Evolutionary conservation across 2,329 filamentous ascomycete genomes (phyloP).

Genomic region (Tolypocladium inflatum): DNA sequence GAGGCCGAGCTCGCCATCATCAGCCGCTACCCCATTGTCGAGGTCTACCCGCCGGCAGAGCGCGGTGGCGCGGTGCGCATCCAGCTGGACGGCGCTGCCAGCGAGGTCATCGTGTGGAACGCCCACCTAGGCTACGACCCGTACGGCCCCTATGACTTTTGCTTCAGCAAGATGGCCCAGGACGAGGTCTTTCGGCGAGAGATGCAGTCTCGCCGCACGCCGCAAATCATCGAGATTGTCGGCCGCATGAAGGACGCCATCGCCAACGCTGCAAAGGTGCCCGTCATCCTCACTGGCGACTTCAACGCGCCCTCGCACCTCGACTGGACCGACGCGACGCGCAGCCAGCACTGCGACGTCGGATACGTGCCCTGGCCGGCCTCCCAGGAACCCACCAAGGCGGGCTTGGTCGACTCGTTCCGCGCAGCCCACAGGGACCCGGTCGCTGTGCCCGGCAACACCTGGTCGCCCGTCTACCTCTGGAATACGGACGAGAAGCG

Average conservation of each 20-base stretch:
- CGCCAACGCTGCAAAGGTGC: slow-evolving; percentile 17
- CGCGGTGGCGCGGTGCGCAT: slow-evolving; percentile 22
- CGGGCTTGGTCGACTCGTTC: slow-evolving; percentile 30
- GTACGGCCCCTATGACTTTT: slow-evolving; percentile 34
- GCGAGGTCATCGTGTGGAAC: slow-evolving; percentile 24
- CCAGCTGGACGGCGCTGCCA: slow-evolving; percentile 19
- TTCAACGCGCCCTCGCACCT: slow-evolving; percentile 34
- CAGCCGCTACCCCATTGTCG: slow-evolving; percentile 28
- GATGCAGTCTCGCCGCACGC: slow-evolving; percentile 24
- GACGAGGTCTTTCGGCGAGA: slow-evolving; percentile 24
- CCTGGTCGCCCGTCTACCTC: slow-evolving; percentile 30
- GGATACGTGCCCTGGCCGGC: slow-evolving; percentile 27
- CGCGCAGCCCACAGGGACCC: slow-evolving; percentile 27
- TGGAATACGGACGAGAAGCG: slow-evolving; percentile 16
- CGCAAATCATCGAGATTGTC: slow-evolving; percentile 26
- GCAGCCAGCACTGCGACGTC: slow-evolving; percentile 25
- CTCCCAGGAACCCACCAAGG: slow-evolving; percentile 21
- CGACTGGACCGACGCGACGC: slow-evolving; percentile 25
- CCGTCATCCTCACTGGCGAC: slow-evolving; percentile 29
- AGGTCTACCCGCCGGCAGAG: slow-evolving; percentile 14
- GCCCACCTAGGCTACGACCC: slow-evolving; percentile 27
- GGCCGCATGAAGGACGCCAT: slow-evolving; percentile 21
- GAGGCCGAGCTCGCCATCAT: slow-evolving; percentile 23
- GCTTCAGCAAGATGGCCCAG: slow-evolving; percentile 23
- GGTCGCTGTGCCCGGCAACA: slow-evolving; percentile 18